Evolutionary conservation across 805 yeast species (phyloP).

Genomic region (Wickerhamiella sergipiensis): DNA sequence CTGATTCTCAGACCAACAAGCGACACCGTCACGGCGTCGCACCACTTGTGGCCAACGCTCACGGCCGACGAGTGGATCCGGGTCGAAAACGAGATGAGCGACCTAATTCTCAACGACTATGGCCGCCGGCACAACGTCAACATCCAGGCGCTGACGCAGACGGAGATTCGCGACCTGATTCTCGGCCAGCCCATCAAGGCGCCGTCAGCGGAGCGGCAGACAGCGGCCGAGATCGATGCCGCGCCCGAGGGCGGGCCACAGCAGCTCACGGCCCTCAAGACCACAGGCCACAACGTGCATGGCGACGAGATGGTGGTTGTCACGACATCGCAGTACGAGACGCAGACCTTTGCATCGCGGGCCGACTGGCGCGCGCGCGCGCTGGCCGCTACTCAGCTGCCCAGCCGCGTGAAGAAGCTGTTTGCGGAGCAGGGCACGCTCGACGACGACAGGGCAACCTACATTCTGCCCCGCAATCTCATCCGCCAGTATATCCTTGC

Average conservation of each 20-base stretch:
- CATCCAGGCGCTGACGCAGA: conserved; percentile 75
- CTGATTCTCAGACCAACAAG: conserved; percentile 64
- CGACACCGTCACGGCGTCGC: conserved; percentile 50
- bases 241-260: conserved; percentile 27
- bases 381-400: conserved; percentile 58
- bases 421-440: conserved; percentile 48
- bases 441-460: conserved; percentile 46
- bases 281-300: conserved; percentile 77
- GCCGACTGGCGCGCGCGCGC: conserved; percentile 89
- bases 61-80: conserved; percentile 83
- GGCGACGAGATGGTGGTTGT: conserved; percentile 95
- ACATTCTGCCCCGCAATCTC: conserved; percentile 70
- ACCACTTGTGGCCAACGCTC: conserved; percentile 90
- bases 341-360: conserved; percentile 64
- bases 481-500: conserved; percentile 64
- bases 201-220: conserved; percentile 78
- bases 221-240: conserved; percentile 35
- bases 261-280: conserved; percentile 62
- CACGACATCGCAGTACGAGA: conserved; percentile 81
- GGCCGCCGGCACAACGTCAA: conserved; percentile 76
- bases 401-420: conserved; percentile 59
- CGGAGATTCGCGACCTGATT: conserved; percentile 86
- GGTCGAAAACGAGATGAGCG: conserved; percentile 78
- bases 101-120: conserved; percentile 72
- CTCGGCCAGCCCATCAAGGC: conserved; percentile 88